Evolutionary conservation across 2,329 filamentous ascomycete species (phyloP).

Genomic region (Beauveria pseudobassiana): DNA sequence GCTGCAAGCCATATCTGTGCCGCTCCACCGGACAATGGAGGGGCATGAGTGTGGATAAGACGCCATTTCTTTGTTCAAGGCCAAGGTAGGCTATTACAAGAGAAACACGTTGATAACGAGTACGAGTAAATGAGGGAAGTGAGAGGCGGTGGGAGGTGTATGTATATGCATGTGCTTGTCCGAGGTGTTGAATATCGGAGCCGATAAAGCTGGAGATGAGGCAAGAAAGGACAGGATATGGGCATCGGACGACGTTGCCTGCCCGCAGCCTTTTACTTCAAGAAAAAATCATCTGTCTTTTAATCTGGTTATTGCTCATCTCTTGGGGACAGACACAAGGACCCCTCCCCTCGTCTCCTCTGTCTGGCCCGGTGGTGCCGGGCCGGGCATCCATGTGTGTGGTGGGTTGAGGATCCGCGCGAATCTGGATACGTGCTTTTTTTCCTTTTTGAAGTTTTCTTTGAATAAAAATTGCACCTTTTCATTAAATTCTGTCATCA

Average conservation of each 20-base stretch:
- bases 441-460: no score
- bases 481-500: no score
- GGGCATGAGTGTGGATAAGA: background rate
- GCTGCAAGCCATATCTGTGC: constrained; percentile 10
- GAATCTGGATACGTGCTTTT: no score
- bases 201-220: background rate
- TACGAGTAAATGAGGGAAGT: no score
- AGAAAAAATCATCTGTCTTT: no score
- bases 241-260: background rate
- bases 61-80: background rate
- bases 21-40: background rate
- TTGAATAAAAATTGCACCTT: no score
- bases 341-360: no score
- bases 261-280: background rate
- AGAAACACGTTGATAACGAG: background rate
- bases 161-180: background rate
- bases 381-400: no score
- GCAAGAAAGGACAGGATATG: background rate
- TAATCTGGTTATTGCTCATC: no score
- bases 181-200: background rate
- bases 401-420: no score
- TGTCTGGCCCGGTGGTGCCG: no score
- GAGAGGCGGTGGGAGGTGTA: background rate
- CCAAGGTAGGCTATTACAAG: background rate
- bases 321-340: no score